Evolutionary conservation across 2,329 filamentous ascomycete species (phyloP), one percentile per base, ranked within the genome.

Genomic region (Fusarium sp.): DNA sequence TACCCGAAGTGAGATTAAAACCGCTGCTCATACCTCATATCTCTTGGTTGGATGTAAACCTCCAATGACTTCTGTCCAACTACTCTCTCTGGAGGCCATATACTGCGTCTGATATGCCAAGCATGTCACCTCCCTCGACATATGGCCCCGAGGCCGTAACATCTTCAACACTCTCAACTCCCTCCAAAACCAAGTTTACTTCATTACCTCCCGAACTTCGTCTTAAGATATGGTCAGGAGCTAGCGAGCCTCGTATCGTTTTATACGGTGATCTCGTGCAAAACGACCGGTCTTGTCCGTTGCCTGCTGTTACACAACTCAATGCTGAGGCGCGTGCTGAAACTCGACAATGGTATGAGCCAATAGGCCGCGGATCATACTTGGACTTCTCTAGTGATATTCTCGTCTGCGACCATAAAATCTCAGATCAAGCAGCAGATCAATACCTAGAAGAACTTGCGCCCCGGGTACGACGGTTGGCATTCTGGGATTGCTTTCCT

Each of bases 401-500:
- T 36, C 59, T 79, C 38, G 75, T 80, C 50, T 80, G 78, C 64
- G 78, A 80, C 61, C 72, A 76, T 56, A 76, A 70, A 56, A 77
- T 80, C 49, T 73, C 75, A 19, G 77, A 79, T 30, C 71, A 76
- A 52, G 72, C 67, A 24, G 66, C 72, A 38, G 73, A 77, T 34
- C 66, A 73, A 39, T 73, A 74, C 19, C 68, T 79, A 21, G 77
- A 79, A 43, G 64, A 73, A 15, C 66, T 80, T 30, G 77, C 77
- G 2, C 74, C 75, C 19, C 71, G 71, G 24, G 73, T 79, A 54
- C 74, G 75, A 58, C 74, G 76, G 39, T 66, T 79, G 30, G 78
- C 76, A 12, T 79, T 79, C 45, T 80, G 78, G 78, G 78, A 80
- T 62, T 80, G 78, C 61, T 77, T 78, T 55, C 78, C 77, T 2